These are phyloP conservation scores for Linnemannia exigua DNA, from an alignment of 192 early-diverging fungal genomes.

Conservation along the genomic window DNA sequence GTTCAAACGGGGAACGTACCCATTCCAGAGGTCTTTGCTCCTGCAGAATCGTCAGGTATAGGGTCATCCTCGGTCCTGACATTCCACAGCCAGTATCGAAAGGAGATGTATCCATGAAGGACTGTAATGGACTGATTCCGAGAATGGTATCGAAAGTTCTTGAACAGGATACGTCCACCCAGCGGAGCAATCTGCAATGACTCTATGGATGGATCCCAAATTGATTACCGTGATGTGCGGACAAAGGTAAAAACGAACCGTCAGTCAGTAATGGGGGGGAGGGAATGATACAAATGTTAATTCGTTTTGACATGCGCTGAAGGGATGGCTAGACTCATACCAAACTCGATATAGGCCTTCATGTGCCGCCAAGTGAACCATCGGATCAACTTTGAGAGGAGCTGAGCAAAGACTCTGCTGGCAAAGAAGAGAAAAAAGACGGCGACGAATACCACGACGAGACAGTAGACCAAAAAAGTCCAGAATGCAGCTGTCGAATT, in stretches of 20 bases:
- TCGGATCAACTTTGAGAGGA: constrained; percentile 72
- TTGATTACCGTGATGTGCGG: background rate
- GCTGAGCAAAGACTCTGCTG: constrained; percentile 71
- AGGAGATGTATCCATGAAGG: constrained; percentile 79
- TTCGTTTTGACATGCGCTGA: background rate
- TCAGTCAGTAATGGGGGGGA: background rate
- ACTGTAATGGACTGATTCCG: constrained; percentile 78
- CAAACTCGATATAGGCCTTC: constrained; percentile 78
- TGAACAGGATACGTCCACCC: constrained; percentile 83
- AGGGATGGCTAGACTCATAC: constrained; percentile 59
- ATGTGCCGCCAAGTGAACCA: constrained; percentile 78
- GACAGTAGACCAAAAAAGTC: constrained; percentile 76
- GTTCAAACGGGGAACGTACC: background rate
- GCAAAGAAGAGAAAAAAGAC: constrained; percentile 85
- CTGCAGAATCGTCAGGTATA: constrained; percentile 46
- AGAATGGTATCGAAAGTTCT: constrained; percentile 79
- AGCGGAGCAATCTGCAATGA: constrained; percentile 78
- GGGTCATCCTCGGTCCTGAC: constrained; percentile 63
- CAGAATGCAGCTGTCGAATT: constrained; percentile 51
- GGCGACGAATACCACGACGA: constrained; percentile 73
- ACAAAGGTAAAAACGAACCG: background rate
- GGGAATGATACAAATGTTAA: background rate
- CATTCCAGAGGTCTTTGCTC: constrained; percentile 28
- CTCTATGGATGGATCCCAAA: constrained; percentile 62
- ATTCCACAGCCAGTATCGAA: constrained; percentile 80